phyloP scores from a whole-genome alignment of 1,284 basidiomycete species.

The Tilletia walkeri region DNA sequence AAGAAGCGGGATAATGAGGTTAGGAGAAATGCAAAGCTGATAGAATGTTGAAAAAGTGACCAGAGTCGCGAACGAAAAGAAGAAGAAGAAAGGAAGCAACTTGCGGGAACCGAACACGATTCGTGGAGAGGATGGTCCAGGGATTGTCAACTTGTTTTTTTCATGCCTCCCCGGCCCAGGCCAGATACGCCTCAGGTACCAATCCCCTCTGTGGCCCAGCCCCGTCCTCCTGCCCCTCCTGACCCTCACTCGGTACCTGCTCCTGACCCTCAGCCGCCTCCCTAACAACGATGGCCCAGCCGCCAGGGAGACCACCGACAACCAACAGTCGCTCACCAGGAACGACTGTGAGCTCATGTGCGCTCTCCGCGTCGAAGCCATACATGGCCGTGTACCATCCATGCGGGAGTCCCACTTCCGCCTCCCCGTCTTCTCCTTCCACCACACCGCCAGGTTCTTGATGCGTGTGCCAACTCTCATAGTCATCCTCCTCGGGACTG shows the following conservation, averaged over 20 bases:
- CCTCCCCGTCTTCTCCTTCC: slow-evolving; percentile 32
- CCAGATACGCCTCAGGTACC: background rate
- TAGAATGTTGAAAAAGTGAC: background rate
- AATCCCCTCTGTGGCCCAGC: background rate
- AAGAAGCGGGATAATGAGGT: background rate
- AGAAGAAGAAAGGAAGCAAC: background rate
- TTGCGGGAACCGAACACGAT: background rate
- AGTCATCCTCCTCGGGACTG: slow-evolving; percentile 14
- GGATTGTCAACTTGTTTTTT: background rate
- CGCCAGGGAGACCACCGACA: slow-evolving; percentile 37
- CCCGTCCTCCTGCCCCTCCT: background rate
- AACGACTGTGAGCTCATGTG: slow-evolving; percentile 37
- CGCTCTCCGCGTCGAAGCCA: slow-evolving; percentile 35
- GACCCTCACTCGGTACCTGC: background rate
- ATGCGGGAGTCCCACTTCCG: slow-evolving; percentile 24
- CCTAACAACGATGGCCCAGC: slow-evolving; percentile 36
- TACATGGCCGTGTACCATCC: slow-evolving; percentile 43
- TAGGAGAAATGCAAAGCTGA: background rate
- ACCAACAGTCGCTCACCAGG: slow-evolving; percentile 33
- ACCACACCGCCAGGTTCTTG: slow-evolving; percentile 33
- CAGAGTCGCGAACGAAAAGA: too few relatives aligned
- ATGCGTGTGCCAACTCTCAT: background rate
- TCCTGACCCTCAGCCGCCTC: background rate
- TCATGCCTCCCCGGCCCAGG: slow-evolving; percentile 2
- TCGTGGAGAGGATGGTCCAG: background rate